Percentiles rank a stretch among this genome's conserved stretches.
phyloP scores from a whole-genome alignment of 2,329 filamentous ascomycete species.

The Stemphylium beticola region DNA sequence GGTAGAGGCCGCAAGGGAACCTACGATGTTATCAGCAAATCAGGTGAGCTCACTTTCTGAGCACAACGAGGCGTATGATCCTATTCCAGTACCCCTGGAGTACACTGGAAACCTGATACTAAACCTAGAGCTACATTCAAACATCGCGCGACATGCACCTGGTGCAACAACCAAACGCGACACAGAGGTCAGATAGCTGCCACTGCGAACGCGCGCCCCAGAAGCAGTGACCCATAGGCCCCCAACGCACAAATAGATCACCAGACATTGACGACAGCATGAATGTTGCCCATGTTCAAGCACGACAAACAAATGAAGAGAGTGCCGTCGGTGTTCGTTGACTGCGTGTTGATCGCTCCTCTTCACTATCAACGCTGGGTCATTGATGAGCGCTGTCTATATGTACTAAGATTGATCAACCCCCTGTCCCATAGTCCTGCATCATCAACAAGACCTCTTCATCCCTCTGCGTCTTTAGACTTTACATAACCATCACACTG shows the following conservation, averaged over 20 bases:
- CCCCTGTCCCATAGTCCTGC: neutral
- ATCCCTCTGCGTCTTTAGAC: constrained; percentile 1
- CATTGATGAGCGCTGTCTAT: neutral
- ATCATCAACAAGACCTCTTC: constrained; percentile 1
- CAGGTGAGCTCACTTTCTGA: no score
- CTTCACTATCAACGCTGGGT: constrained; percentile 11
- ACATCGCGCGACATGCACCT: neutral
- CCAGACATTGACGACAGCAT: constrained; percentile 32
- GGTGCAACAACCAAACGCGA: constrained; percentile 6
- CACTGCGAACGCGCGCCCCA: constrained; percentile 10
- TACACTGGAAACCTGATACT: neutral
- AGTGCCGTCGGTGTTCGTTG: constrained; percentile 10
- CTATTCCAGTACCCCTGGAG: no score
- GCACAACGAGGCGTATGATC: neutral
- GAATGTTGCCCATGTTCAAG: constrained; percentile 2
- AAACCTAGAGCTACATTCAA: neutral
- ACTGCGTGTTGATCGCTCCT: constrained; percentile 6
- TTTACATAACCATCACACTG: neutral
- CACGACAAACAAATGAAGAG: constrained; percentile 4
- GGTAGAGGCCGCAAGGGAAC: no score
- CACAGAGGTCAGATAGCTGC: neutral
- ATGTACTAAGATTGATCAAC: no score
- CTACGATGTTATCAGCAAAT: no score
- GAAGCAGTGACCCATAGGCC: constrained; percentile 6
- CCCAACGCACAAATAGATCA: constrained; percentile 38